phyloP scores from a whole-genome alignment of 73 alveolate genomes.

The Paramecium tetraurelia region DNA sequence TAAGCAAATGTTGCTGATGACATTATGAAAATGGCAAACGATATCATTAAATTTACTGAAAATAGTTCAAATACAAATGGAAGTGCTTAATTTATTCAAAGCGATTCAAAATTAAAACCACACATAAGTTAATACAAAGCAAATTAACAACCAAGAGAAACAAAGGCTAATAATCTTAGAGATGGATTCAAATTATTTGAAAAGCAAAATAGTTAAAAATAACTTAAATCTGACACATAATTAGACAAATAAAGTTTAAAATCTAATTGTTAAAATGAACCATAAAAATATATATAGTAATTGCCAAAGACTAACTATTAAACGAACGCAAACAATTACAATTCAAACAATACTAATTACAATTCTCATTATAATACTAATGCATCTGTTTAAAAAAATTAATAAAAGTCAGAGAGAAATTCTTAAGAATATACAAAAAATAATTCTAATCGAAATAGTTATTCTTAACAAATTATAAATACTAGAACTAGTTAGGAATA shows the following conservation, averaged over 20 bases:
- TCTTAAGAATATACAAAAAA: background rate
- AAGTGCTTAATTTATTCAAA: background rate
- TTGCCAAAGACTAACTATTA: background rate
- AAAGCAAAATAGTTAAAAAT: background rate
- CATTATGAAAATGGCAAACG: conserved; percentile 26
- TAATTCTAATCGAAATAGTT: background rate
- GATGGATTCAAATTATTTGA: background rate
- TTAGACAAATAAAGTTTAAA: background rate
- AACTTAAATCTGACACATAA: background rate
- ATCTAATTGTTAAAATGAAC: background rate
- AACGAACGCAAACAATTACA: background rate
- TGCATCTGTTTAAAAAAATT: background rate
- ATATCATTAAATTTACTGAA: conserved; percentile 21
- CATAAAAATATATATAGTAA: background rate
- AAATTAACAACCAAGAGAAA: background rate
- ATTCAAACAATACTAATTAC: background rate
- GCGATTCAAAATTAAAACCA: background rate
- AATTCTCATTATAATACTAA: background rate
- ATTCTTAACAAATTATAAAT: background rate
- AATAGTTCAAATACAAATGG: conserved; percentile 11
- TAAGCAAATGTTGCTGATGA: conserved; percentile 30
- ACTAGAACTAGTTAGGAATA: background rate
- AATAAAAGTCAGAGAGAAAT: background rate
- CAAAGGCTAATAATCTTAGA: background rate
- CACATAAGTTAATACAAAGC: background rate